Evolutionary conservation across 192 early-diverging fungal genomes (phyloP).

Genomic region (Coemansia sp.): DNA sequence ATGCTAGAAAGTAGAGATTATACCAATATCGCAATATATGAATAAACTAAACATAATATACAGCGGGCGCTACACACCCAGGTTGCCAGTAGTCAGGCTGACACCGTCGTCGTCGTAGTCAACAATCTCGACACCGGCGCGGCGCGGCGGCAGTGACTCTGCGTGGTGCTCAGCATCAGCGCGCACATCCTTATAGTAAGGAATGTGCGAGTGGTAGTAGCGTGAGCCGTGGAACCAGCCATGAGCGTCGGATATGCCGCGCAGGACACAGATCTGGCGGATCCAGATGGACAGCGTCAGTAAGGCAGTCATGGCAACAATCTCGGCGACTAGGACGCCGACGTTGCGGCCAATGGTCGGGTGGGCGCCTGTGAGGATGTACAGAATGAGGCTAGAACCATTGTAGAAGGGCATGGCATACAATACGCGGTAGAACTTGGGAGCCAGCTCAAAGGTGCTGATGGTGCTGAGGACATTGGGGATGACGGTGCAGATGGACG

Average conservation of each 20-base stretch:
- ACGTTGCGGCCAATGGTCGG: slow-evolving; percentile 43
- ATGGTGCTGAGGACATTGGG: slow-evolving; percentile 54
- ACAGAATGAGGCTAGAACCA: slow-evolving; percentile 41
- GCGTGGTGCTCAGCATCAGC: not conserved
- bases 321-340: slow-evolving; percentile 53
- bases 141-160: not conserved
- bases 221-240: slow-evolving; percentile 33
- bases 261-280: slow-evolving; percentile 27
- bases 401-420: slow-evolving; percentile 59
- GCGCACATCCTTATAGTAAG: slow-evolving; percentile 31
- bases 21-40: not conserved
- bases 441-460: slow-evolving; percentile 52
- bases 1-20: slow-evolving; percentile 10
- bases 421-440: slow-evolving; percentile 53
- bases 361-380: slow-evolving; percentile 53
- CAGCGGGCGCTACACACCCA: slow-evolving; percentile 22
- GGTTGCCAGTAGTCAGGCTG: slow-evolving; percentile 28
- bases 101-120: slow-evolving; percentile 23
- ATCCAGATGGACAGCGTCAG: slow-evolving; percentile 46
- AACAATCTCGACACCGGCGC: slow-evolving; percentile 13
- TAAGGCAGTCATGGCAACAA: slow-evolving; percentile 30
- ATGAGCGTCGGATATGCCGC: slow-evolving; percentile 32
- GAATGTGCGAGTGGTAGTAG: slow-evolving; percentile 34
- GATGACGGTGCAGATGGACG: slow-evolving; percentile 42
- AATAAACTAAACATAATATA: not conserved